Conservation (phyloP, 805 yeast species). For the Metahyphopichia silvanorum region DNA sequence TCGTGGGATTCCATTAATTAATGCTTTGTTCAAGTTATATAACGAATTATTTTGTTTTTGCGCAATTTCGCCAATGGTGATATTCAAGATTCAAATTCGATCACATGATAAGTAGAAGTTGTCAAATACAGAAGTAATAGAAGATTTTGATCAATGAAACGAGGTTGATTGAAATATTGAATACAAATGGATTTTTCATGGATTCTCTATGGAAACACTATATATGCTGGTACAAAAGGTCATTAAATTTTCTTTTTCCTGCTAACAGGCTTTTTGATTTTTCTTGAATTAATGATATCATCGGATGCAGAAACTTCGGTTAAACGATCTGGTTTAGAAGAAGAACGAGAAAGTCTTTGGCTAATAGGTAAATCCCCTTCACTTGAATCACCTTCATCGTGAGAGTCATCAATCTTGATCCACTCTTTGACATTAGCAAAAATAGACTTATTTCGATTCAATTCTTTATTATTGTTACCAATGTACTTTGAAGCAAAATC, state of each 20-base stretch:
- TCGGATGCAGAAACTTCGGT: constrained; percentile 1
- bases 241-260: constrained; percentile 7
- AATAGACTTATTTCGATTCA: constrained; percentile 29
- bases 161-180: too few species aligned
- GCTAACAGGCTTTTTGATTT: constrained; percentile 11
- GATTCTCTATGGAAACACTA: too few species aligned
- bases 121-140: too few species aligned
- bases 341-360: constrained; percentile 3
- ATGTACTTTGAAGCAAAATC: constrained; percentile 64
- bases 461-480: constrained; percentile 48
- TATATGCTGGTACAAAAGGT: not conserved
- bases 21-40: too few species aligned
- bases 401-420: constrained; percentile 34
- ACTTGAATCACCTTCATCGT: constrained; percentile 29
- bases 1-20: too few species aligned
- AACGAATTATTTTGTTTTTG: too few species aligned
- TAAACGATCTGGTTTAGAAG: constrained; percentile 1
- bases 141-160: too few species aligned
- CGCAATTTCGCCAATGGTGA: too few species aligned
- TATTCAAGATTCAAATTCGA: too few species aligned
- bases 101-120: too few species aligned
- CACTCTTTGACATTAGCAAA: constrained; percentile 41
- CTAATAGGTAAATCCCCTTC: constrained; percentile 13
- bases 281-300: constrained; percentile 3
- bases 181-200: too few species aligned